Base-by-base conservation (phyloP, 352 stramenopile species). In the Globisporangium middletonii region DNA sequence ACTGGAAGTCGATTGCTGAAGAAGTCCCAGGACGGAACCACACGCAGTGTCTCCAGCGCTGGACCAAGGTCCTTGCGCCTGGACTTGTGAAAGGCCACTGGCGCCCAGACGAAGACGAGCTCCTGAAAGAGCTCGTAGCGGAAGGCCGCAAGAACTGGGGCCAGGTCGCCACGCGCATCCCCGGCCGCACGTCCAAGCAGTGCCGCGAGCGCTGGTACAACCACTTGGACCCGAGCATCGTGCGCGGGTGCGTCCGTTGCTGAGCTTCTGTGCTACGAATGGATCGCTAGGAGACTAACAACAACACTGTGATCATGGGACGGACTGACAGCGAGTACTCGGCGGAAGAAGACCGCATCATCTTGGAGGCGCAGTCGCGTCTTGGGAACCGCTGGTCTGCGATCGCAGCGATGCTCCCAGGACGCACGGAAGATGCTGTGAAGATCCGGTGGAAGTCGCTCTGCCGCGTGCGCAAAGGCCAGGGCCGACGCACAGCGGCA, bases 71-170 rank as follows among this genome's bases (percentile, higher is more conserved):
- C 50, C 69, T 98, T 15, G 90, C 91, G 12, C 94, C 94, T 5
- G 95, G 93, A n/a, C 77, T 98, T 3, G 88, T 97, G 37, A 99
- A 99, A 66, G 94, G 93, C 33, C 92, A 96, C 52, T 98, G 94
- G 94, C 94, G 87, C 16, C 85, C 90, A 4, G 89, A 98, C 42
- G 94, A 98, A 67, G 94, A 98, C 59, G 77, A 90, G 6, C 48
- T 96, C 60, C 72, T 97, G 16, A 79, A 88, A 55, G 75, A 94
- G 44, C 60, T 95, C 0, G 88, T 94, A 15, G 74, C 76, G 11
- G 73, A 93, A 64, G 77, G 80, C 37, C 72, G 78, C 26, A 92
- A 94, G 64, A 96, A 93, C 66, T 97, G 89, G 89, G 83, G 82
- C 37, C 83, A 94, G 60, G 86, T 95, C 23, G 88, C 86, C 18